Base-by-base conservation (phyloP, 2,329 filamentous ascomycete species). In the Cryphonectria radicalis region DNA sequence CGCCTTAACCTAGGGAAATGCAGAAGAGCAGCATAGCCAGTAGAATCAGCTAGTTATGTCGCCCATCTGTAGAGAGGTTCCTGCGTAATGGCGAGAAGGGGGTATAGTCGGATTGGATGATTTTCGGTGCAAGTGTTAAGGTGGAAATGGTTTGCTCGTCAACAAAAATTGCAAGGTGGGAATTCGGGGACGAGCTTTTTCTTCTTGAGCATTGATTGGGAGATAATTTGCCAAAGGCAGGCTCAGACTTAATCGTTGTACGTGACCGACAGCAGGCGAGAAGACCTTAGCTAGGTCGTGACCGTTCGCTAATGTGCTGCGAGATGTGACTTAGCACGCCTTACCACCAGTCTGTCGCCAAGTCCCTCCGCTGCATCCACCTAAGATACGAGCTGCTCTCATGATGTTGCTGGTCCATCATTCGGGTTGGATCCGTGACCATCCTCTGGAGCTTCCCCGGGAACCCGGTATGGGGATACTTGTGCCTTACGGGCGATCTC, bases 401-500 rank as follows among this genome's bases (percentile, higher is more conserved):
- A 65, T 50, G 63, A 37, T 25, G 63, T 32, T 19, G 42, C 43
- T 14, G 42, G 35, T 35, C 6, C 59, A 37, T 35, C 7, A 11
- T 40, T 65, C 17, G 17, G 10, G 25, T 28, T 28, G 17, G 25
- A 19, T 13, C 35, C 22, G 4, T 53, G 42, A 22, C 8, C 17
- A 14, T 19, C 43, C 17, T 53, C 63, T 53, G 43, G 4, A 46
- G 62, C 46, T 60, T 62, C 55, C 40, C 8, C 10, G 19, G 59
- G 59, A 4, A 14, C 19, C 1, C n/a, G 46, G 22, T 63, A 69
- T 19, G 46, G 42, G 10, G 59, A 40, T 10, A 63, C 59, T 59
- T 72, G 70, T 28, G 60, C 70, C 62, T 66, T 43, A 42, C 67
- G 67, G 14, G 70, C 70, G 32, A 63, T 72, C 55, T 69, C 67